Conservation (phyloP, 495 filamentous ascomycete species). For the Aspergillus steynii region DNA sequence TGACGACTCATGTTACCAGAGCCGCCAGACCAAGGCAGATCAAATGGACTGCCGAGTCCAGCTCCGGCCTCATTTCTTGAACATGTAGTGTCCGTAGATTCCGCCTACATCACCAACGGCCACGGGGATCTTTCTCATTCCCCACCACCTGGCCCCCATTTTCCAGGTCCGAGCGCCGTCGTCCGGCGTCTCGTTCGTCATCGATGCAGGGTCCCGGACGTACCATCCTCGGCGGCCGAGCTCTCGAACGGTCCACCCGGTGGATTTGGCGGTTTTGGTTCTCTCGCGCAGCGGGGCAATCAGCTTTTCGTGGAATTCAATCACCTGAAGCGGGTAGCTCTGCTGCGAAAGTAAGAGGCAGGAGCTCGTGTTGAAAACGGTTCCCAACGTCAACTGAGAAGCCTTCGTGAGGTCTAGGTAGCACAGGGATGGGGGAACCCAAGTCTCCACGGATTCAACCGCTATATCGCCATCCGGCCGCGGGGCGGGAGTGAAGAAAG, state of each 20-base stretch:
- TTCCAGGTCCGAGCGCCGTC: slow-evolving; percentile 72
- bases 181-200: slow-evolving; percentile 33
- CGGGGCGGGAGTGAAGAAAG: slow-evolving; percentile 40
- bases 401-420: slow-evolving; percentile 73
- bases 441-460: slow-evolving; percentile 31
- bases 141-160: slow-evolving; percentile 88
- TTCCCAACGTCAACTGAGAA: slow-evolving; percentile 57
- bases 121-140: slow-evolving; percentile 83
- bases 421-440: slow-evolving; percentile 65
- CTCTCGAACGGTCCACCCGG: slow-evolving; percentile 70
- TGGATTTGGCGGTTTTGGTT: slow-evolving; percentile 49
- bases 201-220: slow-evolving; percentile 52
- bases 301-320: slow-evolving; percentile 75
- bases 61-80: slow-evolving; percentile 54
- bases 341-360: slow-evolving; percentile 61
- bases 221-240: slow-evolving; percentile 71
- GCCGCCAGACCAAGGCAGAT: slow-evolving; percentile 8
- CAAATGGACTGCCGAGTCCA: neutral
- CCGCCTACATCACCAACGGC: slow-evolving; percentile 76
- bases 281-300: slow-evolving; percentile 59
- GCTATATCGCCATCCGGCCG: slow-evolving; percentile 30
- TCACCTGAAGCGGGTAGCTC: slow-evolving; percentile 73
- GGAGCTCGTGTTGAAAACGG: slow-evolving; percentile 57
- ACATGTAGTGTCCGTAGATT: slow-evolving; percentile 87
- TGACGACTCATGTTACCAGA: slow-evolving; percentile 15